Evolutionary conservation across 495 filamentous ascomycete genomes (phyloP).

Genomic region (Hamigera avellanea): DNA sequence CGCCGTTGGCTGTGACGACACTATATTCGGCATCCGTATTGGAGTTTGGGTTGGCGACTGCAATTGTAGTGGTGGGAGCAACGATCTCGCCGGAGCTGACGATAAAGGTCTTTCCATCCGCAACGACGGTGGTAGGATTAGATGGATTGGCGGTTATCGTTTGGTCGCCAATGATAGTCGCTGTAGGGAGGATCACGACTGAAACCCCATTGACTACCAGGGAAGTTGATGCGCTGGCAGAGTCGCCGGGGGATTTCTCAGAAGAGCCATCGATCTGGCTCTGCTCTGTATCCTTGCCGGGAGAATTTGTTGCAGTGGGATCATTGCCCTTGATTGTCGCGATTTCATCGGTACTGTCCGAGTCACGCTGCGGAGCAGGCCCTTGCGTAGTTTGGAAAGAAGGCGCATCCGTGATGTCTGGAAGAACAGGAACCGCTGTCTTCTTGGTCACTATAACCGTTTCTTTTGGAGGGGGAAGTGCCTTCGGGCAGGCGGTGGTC

Average conservation of each 20-base stretch:
- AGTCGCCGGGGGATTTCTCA: not conserved
- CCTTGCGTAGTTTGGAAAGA: not conserved
- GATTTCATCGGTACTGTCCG: too few relatives aligned
- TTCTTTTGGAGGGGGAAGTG: too few relatives aligned
- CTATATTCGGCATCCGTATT: not conserved
- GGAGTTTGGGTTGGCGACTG: constrained; percentile 3
- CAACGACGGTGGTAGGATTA: constrained; percentile 4
- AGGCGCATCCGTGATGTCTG: not conserved
- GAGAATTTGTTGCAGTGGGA: too few relatives aligned
- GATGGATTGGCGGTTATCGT: constrained; percentile 1
- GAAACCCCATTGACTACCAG: constrained; percentile 5
- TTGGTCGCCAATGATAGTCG: constrained; percentile 9
- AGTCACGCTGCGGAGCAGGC: not conserved
- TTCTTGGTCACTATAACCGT: constrained; percentile 1
- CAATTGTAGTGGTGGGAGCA: constrained; percentile 6
- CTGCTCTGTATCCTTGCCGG: too few relatives aligned
- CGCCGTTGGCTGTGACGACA: constrained; percentile 9
- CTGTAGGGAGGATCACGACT: constrained; percentile 4
- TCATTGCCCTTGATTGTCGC: too few relatives aligned
- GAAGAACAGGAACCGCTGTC: constrained; percentile 1
- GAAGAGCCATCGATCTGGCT: too few relatives aligned
- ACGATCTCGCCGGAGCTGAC: constrained; percentile 7
- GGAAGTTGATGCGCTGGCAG: constrained; percentile 1
- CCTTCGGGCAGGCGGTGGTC: not conserved
- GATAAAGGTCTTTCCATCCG: constrained; percentile 9